Evolutionary conservation across 768 basidiomycete genomes (phyloP), one percentile per base, ranked within the genome.

Genomic region (Rhodotorula paludigena): DNA sequence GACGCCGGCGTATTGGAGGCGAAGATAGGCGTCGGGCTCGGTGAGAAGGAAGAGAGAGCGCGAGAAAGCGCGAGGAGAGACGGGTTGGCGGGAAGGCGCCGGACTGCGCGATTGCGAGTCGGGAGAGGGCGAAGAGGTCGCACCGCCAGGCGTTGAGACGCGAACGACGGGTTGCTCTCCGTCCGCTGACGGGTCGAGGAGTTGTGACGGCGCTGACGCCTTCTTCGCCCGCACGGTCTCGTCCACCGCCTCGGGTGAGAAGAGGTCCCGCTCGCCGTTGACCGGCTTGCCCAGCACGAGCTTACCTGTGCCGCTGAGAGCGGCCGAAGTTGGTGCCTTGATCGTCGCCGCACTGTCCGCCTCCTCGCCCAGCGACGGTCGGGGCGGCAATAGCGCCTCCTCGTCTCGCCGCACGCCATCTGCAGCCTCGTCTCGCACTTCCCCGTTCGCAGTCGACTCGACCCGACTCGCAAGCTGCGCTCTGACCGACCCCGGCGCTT

Each of bases 1-100:
- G 14, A 56, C 54, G 5, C 30, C 33, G 49, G 38, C 58, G 45
- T 67, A 67, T 25, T 64, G 62, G 54, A 56, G 3, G 0, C 70
- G 65, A 0, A 64, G 30, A n/a, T 23, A 28, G 14, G 59, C n/a
- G 38, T 67, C 62, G 42, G 58, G 56, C 14, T 57, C 55, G 42
- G 42, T 48, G 44, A 71, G 66, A 49, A 71, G 66, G 55, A 64
- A 64, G 30, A 71, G 65, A 3, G 70, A 64, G 7, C 51, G 60
- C 14, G 53, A 35, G 42, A 67, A 61, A 20, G 63, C 57, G 10
- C 44, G 49, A 8, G 65, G 55, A 10, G 70, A 53, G 32, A 71
- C 36, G 20, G 54, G 62, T 8, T 61, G 49, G 32, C 69, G 57
- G 12, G 47, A 15, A 3, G n/a, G 12, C n/a, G n/a, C 3, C 47